Conservation (phyloP, 441 rosid species). For the Mallotus repandus region DNA sequence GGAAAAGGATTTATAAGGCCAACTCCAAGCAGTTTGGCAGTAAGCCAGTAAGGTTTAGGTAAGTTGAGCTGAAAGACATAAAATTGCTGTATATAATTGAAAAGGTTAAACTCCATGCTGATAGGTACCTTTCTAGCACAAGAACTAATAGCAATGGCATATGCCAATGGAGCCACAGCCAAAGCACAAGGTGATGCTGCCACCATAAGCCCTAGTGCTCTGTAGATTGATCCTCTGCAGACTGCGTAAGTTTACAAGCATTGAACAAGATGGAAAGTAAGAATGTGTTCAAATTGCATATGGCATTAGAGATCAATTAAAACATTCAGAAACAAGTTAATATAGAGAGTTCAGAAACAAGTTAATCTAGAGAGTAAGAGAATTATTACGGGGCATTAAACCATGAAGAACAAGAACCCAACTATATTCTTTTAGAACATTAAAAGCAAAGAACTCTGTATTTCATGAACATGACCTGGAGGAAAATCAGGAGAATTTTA, state of each 20-base stretch:
- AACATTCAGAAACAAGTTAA: background rate
- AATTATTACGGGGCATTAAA: conserved; percentile 10
- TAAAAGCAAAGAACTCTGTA: background rate
- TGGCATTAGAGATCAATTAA: background rate
- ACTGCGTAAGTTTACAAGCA: conserved; percentile 42
- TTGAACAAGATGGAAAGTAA: conserved; percentile 6
- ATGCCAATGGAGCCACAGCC: conserved; percentile 98
- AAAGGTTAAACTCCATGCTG: background rate
- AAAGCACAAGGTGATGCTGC: conserved; percentile 98
- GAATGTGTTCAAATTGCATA: background rate
- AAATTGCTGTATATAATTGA: background rate
- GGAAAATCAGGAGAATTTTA: background rate
- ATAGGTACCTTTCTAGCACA: conserved; percentile 84
- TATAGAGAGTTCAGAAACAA: background rate
- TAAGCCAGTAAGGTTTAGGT: background rate
- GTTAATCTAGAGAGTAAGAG: conserved; percentile 4
- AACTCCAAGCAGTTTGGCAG: background rate
- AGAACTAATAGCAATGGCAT: conserved; percentile 93
- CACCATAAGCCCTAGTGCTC: conserved; percentile 96
- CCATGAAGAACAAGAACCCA: background rate
- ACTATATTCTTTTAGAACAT: background rate
- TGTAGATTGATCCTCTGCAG: conserved; percentile 92
- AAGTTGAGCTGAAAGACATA: background rate
- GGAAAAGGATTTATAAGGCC: background rate
- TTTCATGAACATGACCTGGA: background rate